These are phyloP conservation scores for Periconia macrospinosa DNA, from an alignment of 2,329 filamentous ascomycete species.

Conservation along the genomic window DNA sequence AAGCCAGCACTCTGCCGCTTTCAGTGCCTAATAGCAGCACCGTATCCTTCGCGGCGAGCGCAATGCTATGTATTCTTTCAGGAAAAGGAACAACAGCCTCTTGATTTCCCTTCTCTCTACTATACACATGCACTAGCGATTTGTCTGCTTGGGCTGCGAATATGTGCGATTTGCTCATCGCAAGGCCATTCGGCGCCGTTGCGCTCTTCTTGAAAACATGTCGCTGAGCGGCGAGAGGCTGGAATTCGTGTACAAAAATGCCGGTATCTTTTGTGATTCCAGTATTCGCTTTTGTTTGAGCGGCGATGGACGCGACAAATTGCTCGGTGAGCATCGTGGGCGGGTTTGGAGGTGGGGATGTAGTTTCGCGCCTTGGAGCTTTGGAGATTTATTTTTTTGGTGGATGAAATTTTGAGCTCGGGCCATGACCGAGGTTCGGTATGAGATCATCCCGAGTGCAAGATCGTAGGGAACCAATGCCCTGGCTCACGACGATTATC, in stretches of 20 bases:
- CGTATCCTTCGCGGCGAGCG: conserved; percentile 66
- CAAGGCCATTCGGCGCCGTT: conserved; percentile 75
- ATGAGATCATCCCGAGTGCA: neutral
- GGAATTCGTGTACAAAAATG: conserved; percentile 82
- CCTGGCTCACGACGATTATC: neutral
- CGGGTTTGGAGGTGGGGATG: neutral
- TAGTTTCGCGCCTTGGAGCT: neutral
- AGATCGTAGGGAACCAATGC: too few relatives aligned
- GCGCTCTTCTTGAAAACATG: conserved; percentile 90
- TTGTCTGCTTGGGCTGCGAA: conserved; percentile 92
- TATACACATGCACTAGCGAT: conserved; percentile 91
- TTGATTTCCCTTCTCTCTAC: conserved; percentile 77
- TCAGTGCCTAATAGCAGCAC: conserved; percentile 80
- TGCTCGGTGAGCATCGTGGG: conserved; percentile 54
- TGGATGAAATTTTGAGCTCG: neutral
- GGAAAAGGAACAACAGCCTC: conserved; percentile 87
- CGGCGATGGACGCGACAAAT: conserved; percentile 52
- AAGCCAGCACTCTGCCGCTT: conserved; percentile 83
- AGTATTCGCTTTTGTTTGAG: conserved; percentile 46
- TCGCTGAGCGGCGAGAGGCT: conserved; percentile 74
- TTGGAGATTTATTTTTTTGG: neutral
- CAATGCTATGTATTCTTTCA: conserved; percentile 79
- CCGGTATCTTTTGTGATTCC: conserved; percentile 73
- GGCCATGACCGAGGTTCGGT: neutral
- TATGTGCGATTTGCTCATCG: conserved; percentile 77